Evolutionary conservation across 805 yeast species (phyloP).

Genomic region (Kregervanrija pseudodelftensis): DNA sequence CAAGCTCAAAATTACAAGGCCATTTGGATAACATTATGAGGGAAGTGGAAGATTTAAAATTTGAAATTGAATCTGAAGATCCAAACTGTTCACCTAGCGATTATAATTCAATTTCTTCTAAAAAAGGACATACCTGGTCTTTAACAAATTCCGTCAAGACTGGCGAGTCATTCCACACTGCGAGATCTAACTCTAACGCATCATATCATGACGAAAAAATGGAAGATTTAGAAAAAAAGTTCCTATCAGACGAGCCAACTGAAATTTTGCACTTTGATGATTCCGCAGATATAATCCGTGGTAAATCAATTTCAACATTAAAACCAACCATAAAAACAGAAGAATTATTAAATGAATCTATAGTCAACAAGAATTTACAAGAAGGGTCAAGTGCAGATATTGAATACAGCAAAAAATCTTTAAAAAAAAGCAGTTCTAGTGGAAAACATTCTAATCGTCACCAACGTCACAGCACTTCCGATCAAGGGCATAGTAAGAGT

Average conservation of each 20-base stretch:
- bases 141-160: constrained; percentile 2
- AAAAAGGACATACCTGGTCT: neutral
- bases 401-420: neutral
- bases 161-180: constrained; percentile 11
- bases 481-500: constrained; percentile 1
- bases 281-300: neutral
- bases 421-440: neutral
- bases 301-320: neutral
- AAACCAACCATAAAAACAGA: neutral
- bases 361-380: no score
- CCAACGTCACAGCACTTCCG: neutral
- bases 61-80: constrained; percentile 20
- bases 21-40: constrained; percentile 27
- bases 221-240: neutral
- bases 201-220: neutral
- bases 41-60: constrained; percentile 24
- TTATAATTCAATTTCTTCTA: neutral
- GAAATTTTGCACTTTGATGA: neutral
- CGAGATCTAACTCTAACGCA: constrained; percentile 1
- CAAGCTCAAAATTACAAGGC: constrained; percentile 15
- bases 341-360: neutral
- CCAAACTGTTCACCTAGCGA: neutral
- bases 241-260: constrained; percentile 1
- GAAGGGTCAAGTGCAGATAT: no score
- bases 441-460: constrained; percentile 1